Conservation (phyloP, 176 grass and related monocot genomes). For the Raddia distichophylla region DNA sequence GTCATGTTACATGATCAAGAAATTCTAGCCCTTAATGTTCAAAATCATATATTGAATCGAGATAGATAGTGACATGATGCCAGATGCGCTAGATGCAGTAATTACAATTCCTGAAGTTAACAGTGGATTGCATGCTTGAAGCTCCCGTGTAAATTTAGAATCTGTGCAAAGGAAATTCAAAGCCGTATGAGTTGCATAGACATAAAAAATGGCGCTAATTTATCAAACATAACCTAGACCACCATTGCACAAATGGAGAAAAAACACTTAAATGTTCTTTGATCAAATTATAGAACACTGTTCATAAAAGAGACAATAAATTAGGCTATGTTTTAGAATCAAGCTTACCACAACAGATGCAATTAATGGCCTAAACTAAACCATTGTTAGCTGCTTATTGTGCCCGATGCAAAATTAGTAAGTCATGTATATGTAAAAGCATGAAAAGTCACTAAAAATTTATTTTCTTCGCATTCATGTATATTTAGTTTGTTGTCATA, state of each 20-base stretch:
- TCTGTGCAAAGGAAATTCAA: slow-evolving; percentile 39
- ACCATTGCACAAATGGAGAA: background rate
- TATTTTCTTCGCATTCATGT: background rate
- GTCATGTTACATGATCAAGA: background rate
- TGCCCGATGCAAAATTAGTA: no score
- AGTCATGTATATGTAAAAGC: slow-evolving; percentile 14
- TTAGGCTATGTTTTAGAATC: no score
- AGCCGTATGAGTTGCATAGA: background rate
- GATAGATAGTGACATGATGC: background rate
- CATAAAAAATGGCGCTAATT: background rate
- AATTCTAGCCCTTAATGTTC: background rate
- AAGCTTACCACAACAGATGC: no score
- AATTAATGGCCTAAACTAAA: no score
- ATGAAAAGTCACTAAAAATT: slow-evolving; percentile 13
- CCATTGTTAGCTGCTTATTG: no score
- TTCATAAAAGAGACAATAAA: no score
- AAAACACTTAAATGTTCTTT: background rate
- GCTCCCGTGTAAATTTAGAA: slow-evolving; percentile 93
- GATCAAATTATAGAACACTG: background rate
- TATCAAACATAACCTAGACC: background rate
- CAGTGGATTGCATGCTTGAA: slow-evolving; percentile 91
- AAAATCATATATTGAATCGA: no score
- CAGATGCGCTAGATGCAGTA: background rate
- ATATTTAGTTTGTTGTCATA: background rate
- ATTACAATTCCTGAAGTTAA: slow-evolving; percentile 77